A percentile compares a stretch with the other conserved stretches of the same genome.
Evolutionary conservation across 768 basidiomycete species (phyloP).

Genomic region (Pisolithus tinctorius): DNA sequence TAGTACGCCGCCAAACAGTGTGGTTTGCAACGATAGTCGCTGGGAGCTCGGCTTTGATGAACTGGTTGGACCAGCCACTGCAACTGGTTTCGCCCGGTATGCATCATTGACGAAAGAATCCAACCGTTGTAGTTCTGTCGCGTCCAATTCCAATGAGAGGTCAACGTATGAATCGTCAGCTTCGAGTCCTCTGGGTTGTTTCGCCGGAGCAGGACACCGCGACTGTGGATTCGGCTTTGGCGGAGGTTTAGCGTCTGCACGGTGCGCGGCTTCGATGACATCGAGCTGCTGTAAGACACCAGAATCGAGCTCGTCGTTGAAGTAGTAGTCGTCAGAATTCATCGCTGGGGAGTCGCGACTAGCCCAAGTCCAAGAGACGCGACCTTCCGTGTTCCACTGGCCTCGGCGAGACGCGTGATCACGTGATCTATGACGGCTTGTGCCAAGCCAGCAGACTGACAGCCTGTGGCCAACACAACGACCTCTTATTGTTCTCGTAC

Average conservation of each 20-base stretch:
- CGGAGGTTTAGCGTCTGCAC: constrained; percentile 11
- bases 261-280: constrained; percentile 60
- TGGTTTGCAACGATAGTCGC: constrained; percentile 50
- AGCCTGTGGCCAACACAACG: neutral
- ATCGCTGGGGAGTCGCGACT: constrained; percentile 28
- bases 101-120: constrained; percentile 47
- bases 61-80: constrained; percentile 34
- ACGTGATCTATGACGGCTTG: constrained; percentile 6
- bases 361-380: neutral
- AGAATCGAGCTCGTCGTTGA: constrained; percentile 59
- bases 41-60: constrained; percentile 19
- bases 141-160: constrained; percentile 51
- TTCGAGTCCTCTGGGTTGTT: constrained; percentile 9
- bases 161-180: constrained; percentile 46
- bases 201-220: constrained; percentile 10
- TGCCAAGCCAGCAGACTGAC: neutral
- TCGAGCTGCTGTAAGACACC: constrained; percentile 57
- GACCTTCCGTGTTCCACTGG: neutral
- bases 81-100: constrained; percentile 34
- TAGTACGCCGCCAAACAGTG: constrained; percentile 57
- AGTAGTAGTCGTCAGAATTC: constrained; percentile 76
- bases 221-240: constrained; percentile 8
- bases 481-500: neutral
- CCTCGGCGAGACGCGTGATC: constrained; percentile 5
- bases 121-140: constrained; percentile 44